Conservation (phyloP, 2,329 filamentous ascomycete genomes). For the Cadophora sp. region DNA sequence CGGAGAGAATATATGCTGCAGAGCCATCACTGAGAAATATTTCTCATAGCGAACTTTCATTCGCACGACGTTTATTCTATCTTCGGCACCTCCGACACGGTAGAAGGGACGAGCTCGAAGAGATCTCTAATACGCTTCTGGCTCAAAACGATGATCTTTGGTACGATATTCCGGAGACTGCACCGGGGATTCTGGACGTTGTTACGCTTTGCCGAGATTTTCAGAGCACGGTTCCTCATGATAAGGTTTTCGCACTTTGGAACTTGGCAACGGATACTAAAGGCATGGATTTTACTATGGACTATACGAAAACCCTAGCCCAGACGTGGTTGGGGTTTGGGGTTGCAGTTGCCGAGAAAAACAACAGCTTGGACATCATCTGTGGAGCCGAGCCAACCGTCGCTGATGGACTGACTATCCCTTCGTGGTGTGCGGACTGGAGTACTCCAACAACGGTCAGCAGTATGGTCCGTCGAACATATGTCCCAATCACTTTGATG, state of each 20-base stretch:
- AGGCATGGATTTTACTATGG: constrained; percentile 14
- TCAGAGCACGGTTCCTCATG: constrained; percentile 23
- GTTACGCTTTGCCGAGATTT: constrained; percentile 24
- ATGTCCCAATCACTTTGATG: constrained; percentile 25
- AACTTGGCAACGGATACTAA: constrained; percentile 25
- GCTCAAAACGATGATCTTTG: neutral
- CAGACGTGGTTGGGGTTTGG: constrained; percentile 20
- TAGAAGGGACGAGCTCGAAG: neutral
- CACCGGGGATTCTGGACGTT: constrained; percentile 24
- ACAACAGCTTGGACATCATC: constrained; percentile 21
- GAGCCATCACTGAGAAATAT: constrained; percentile 13
- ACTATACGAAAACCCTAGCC: constrained; percentile 18
- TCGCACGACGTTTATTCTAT: constrained; percentile 22
- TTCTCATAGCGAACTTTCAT: constrained; percentile 21
- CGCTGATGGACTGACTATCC: constrained; percentile 4
- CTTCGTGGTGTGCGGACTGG: constrained; percentile 27
- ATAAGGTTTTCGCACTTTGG: constrained; percentile 25
- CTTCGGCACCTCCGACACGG: constrained; percentile 21
- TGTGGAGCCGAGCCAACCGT: constrained; percentile 21
- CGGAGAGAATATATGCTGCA: constrained; percentile 18
- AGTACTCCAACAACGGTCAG: constrained; percentile 21
- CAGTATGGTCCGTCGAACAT: constrained; percentile 18
- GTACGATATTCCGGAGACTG: constrained; percentile 6
- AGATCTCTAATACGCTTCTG: neutral
- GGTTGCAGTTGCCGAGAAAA: constrained; percentile 21